A percentile compares a stretch with the other conserved stretches of the same genome.
Conservation (phyloP, 768 basidiomycete genomes). For the Rhodotorula graminis region DNA sequence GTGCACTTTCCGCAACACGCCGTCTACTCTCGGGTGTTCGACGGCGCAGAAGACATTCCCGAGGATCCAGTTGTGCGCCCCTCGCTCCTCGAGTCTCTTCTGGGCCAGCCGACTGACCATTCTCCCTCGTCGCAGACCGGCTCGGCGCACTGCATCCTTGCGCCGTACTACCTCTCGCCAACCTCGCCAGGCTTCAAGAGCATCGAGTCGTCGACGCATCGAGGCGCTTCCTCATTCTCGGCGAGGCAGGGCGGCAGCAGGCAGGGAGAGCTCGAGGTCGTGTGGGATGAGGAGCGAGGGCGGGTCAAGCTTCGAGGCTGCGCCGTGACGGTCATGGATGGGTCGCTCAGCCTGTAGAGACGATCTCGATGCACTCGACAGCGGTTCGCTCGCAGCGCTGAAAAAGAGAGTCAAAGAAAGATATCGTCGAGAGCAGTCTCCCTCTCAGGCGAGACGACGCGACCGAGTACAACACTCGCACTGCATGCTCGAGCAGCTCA, state of each 20-base stretch:
- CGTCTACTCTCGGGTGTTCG: slow-evolving; percentile 45
- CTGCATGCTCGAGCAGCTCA: too few species aligned
- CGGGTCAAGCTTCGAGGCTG: not conserved
- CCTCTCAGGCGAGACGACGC: too few species aligned
- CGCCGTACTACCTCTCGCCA: slow-evolving; percentile 42
- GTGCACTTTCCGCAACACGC: slow-evolving; percentile 5
- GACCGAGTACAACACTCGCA: too few species aligned
- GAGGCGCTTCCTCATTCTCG: not conserved
- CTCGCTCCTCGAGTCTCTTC: too few species aligned
- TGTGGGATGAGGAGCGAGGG: not conserved
- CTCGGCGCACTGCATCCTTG: slow-evolving; percentile 42
- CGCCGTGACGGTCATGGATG: not conserved
- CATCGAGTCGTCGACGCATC: not conserved
- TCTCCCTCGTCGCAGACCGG: slow-evolving; percentile 32
- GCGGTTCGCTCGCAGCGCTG: too few species aligned
- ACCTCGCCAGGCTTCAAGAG: not conserved
- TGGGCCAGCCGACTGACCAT: not conserved
- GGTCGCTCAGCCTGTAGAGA: not conserved
- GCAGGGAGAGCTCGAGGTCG: not conserved
- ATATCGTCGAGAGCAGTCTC: too few species aligned
- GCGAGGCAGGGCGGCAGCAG: not conserved
- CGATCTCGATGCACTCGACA: too few species aligned
- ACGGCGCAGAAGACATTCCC: slow-evolving; percentile 22
- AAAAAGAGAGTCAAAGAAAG: too few species aligned
- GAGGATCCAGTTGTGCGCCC: slow-evolving; percentile 45